Base-by-base conservation (phyloP, 257 asterid genomes). In the Cynanchum wilfordii region DNA sequence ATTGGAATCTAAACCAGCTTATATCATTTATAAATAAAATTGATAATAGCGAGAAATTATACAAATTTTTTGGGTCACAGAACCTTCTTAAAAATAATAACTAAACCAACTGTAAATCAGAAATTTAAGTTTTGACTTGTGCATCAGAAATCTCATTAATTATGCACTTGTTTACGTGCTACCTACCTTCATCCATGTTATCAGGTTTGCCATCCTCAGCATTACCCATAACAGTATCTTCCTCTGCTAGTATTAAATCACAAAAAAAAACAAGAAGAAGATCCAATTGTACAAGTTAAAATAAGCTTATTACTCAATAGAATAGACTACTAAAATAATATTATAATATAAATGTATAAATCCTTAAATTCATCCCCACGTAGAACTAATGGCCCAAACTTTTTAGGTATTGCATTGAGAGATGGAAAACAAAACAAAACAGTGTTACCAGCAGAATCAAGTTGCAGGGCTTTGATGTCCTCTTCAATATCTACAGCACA, bases 391-490 rank as follows among this genome's bases (percentile, higher is more conserved):
- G 50, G 33, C n/a, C n/a, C 36, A 55, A 27, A 9, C 20, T 4
- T 45, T 15, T 6, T 10, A 27, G 57, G 47, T 24, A 36, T 66
- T 45, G n/a, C 42, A 76, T 24, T 57, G 30, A 55, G 68, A 63
- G 10, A 42, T 42, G 47, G 47, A 42, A 40, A 42, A 42, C 47
- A 42, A 38, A 38, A 38, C 8, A 40, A 11, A 62, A n/a, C 16
- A 30, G 2, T 19, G 16, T 6, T 86, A 92, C 96, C 97, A n/a
- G 96, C 64, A 58, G 96, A 86, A 83, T 89, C 98, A 58, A 92
- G 97, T 81, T 92, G 96, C 87, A 92, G 68, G 17, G 90, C 96
- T 74, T 87, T 92, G 86, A 92, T 90, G 42, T 92, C 98, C 77
- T 90, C 98, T 80, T 83, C 97, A 73, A 92, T 88, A 76, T 88